A percentile compares a stretch with the other conserved stretches of the same genome.
phyloP scores from a whole-genome alignment of 768 basidiomycete genomes.

The Boletus rubroflammeus region DNA sequence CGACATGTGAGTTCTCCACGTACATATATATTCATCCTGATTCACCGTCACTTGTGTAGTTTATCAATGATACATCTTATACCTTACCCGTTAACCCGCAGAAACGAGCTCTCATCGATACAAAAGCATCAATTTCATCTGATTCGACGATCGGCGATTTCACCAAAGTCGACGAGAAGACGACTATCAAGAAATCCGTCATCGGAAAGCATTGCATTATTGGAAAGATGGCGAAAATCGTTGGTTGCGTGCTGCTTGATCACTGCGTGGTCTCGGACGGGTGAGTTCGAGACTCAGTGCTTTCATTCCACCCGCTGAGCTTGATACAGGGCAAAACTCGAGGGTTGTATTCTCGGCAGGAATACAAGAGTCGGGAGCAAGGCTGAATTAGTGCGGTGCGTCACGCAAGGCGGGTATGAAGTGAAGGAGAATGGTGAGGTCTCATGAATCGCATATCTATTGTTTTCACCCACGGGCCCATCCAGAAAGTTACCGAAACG shows the following conservation, averaged over 20 bases:
- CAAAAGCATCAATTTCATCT: slow-evolving; percentile 76
- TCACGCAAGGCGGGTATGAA: slow-evolving; percentile 79
- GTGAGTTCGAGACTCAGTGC: slow-evolving; percentile 35
- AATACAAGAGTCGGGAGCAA: slow-evolving; percentile 70
- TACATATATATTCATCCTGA: neutral
- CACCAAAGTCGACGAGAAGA: slow-evolving; percentile 75
- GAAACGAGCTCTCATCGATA: slow-evolving; percentile 67
- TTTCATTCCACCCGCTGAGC: slow-evolving; percentile 1
- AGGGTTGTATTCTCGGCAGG: slow-evolving; percentile 71
- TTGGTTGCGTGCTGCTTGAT: slow-evolving; percentile 80
- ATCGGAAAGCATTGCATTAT: slow-evolving; percentile 83
- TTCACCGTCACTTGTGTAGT: slow-evolving; percentile 31
- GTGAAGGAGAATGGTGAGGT: slow-evolving; percentile 56
- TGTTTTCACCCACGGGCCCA: neutral
- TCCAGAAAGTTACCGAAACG: slow-evolving; percentile 52
- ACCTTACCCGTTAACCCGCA: slow-evolving; percentile 57
- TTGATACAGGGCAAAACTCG: slow-evolving; percentile 61
- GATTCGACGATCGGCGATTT: slow-evolving; percentile 83
- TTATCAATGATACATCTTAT: slow-evolving; percentile 50
- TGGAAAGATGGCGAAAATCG: slow-evolving; percentile 80
- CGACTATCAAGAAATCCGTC: slow-evolving; percentile 74
- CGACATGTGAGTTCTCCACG: slow-evolving; percentile 51
- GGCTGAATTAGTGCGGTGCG: slow-evolving; percentile 62
- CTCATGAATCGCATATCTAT: neutral
- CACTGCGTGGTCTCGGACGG: slow-evolving; percentile 88